A percentile compares a stretch with the other conserved stretches of the same genome.
Evolutionary conservation across 164 flowering plant species (phyloP).

Genomic region (Houttuynia cordata): DNA sequence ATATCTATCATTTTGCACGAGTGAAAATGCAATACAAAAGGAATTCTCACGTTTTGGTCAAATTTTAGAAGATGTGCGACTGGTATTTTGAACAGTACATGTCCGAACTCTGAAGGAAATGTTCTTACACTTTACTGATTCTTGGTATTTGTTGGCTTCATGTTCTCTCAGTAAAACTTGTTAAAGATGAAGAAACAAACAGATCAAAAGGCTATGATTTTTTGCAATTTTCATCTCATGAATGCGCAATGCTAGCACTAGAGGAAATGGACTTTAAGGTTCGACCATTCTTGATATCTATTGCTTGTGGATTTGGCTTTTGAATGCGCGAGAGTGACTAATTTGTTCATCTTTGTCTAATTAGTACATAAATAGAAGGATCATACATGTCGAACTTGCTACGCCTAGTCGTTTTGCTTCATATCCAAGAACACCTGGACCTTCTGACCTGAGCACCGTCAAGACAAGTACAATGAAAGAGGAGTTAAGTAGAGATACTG

Average conservation of each 20-base stretch:
- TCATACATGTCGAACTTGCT: conserved; percentile 40
- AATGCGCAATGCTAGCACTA: conserved; percentile 49
- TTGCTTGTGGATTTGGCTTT: background rate
- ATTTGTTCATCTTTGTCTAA: background rate
- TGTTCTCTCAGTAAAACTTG: conserved; percentile 32
- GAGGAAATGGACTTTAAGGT: conserved; percentile 61
- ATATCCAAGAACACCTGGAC: conserved; percentile 38
- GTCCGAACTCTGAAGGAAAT: background rate
- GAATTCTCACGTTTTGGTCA: conserved; percentile 43
- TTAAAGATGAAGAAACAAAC: conserved; percentile 29
- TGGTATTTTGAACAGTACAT: background rate
- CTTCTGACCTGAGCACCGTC: too few species aligned
- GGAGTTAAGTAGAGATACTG: too few species aligned
- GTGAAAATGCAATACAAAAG: conserved; percentile 23
- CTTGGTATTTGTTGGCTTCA: background rate
- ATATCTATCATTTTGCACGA: conserved; percentile 37
- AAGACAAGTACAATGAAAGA: too few species aligned
- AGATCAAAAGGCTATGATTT: conserved; percentile 52
- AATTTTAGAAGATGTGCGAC: conserved; percentile 47
- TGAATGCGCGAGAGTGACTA: background rate
- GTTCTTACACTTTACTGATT: background rate
- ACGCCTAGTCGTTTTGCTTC: conserved; percentile 22
- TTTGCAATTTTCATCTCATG: conserved; percentile 50
- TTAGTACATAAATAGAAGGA: conserved; percentile 44
- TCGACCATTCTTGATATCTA: background rate